Percentiles rank a stretch among this genome's conserved stretches.
phyloP scores from a whole-genome alignment of 108 stramenopile species.

The Craspedostauros australis region DNA sequence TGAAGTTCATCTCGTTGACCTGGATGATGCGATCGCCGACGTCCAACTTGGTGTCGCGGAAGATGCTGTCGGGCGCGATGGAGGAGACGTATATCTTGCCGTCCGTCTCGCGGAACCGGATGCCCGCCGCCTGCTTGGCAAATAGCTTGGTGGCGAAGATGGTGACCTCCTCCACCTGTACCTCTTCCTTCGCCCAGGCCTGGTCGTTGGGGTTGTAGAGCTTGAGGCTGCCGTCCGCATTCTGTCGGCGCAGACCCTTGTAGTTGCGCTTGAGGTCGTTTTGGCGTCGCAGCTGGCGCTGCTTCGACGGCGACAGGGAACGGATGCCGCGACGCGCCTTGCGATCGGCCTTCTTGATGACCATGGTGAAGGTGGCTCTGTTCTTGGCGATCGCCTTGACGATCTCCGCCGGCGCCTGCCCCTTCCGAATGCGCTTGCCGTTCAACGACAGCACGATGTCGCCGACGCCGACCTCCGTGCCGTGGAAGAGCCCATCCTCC shows the following conservation, averaged over 20 bases:
- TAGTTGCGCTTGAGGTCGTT: too few relatives aligned
- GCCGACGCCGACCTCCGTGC: constrained; percentile 5
- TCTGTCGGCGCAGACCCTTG: too few relatives aligned
- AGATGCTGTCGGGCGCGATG: constrained; percentile 18
- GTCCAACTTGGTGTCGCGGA: constrained; percentile 5
- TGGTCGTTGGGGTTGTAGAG: too few relatives aligned
- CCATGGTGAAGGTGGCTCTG: constrained; percentile 11
- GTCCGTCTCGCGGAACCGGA: constrained; percentile 5
- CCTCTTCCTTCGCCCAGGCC: too few relatives aligned
- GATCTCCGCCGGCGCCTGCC: background rate
- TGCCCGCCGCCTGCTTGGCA: constrained; percentile 6
- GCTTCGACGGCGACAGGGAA: constrained; percentile 15
- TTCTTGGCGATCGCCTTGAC: constrained; percentile 12
- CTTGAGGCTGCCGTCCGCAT: too few relatives aligned
- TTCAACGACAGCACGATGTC: constrained; percentile 15
- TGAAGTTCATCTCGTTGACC: constrained; percentile 8
- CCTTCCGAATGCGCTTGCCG: constrained; percentile 5
- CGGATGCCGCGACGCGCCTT: background rate
- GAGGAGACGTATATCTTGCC: constrained; percentile 11
- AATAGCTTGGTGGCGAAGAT: constrained; percentile 7
- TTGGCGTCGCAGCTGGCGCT: too few relatives aligned
- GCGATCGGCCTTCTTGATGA: constrained; percentile 12
- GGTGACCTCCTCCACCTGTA: background rate
- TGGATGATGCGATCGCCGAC: constrained; percentile 11
- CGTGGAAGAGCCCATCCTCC: constrained; percentile 8